Percentiles rank a stretch among this genome's conserved stretches.
phyloP scores from a whole-genome alignment of 2,329 filamentous ascomycete species.

The Xenoacremonium recifei region DNA sequence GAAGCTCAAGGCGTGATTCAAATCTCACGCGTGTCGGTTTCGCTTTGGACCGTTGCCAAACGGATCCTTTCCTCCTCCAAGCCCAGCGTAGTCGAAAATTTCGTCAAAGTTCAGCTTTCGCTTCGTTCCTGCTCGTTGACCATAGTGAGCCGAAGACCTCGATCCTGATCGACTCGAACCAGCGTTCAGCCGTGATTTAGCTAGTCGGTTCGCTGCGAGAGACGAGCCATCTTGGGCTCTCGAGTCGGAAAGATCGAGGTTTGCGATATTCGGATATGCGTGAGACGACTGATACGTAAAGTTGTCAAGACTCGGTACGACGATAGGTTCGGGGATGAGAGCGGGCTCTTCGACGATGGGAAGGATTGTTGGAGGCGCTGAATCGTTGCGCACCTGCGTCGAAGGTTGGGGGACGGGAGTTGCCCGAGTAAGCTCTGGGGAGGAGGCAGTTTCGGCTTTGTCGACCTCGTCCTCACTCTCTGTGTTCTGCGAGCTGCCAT shows the following conservation, averaged over 20 bases:
- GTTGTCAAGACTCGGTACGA: conserved; percentile 55
- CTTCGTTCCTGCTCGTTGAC: conserved; percentile 68
- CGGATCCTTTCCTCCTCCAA: conserved; percentile 61
- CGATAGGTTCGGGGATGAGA: conserved; percentile 40
- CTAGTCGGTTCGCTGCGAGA: conserved; percentile 22
- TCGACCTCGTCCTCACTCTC: conserved; percentile 71
- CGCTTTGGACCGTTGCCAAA: conserved; percentile 51
- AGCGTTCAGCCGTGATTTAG: conserved; percentile 29
- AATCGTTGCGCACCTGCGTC: conserved; percentile 24
- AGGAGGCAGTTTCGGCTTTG: conserved; percentile 59
- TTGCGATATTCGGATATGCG: conserved; percentile 59
- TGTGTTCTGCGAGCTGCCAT: conserved; percentile 49
- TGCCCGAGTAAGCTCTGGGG: conserved; percentile 55
- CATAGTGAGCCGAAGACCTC: conserved; percentile 44
- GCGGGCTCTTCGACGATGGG: conserved; percentile 27
- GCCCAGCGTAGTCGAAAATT: conserved; percentile 65
- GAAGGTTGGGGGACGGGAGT: conserved; percentile 38
- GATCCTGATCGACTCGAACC: conserved; percentile 22
- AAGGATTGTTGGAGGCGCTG: conserved; percentile 24
- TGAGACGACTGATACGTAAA: conserved; percentile 71
- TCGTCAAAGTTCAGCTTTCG: conserved; percentile 71
- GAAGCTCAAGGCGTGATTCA: conserved; percentile 7
- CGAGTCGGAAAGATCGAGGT: conserved; percentile 57
- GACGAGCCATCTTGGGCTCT: conserved; percentile 38
- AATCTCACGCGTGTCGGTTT: conserved; percentile 43